Evolutionary conservation across 169 alveolate species (phyloP).

Genomic region (Eimeria zaria): DNA sequence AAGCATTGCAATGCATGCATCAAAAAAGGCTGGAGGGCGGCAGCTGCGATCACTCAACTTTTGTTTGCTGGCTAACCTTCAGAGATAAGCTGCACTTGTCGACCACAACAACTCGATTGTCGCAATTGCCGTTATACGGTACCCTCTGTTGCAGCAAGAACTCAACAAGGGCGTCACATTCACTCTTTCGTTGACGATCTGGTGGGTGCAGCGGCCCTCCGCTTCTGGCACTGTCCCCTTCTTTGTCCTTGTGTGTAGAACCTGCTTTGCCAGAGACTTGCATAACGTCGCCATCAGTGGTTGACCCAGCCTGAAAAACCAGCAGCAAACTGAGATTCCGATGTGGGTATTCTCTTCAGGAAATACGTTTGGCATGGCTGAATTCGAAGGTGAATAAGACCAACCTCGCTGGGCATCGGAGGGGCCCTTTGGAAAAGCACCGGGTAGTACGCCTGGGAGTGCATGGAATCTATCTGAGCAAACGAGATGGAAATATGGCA

Average conservation of each 20-base stretch:
- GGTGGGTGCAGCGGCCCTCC: not conserved
- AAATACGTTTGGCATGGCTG: not conserved
- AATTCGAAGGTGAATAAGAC: not conserved
- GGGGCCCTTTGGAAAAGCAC: slow-evolving; percentile 83
- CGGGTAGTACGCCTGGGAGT: slow-evolving; percentile 83
- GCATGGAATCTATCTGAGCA: slow-evolving; percentile 80
- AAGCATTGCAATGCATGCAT: not conserved
- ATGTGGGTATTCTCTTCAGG: not conserved
- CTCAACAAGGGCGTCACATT: slow-evolving; percentile 21
- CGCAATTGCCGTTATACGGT: slow-evolving; percentile 4
- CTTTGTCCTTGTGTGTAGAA: not conserved
- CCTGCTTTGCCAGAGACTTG: slow-evolving; percentile 16
- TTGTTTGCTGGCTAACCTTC: slow-evolving; percentile 1
- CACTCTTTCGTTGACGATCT: not conserved
- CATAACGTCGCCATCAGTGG: not conserved
- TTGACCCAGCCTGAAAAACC: slow-evolving; percentile 6
- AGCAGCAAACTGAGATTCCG: not conserved
- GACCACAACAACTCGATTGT: slow-evolving; percentile 48
- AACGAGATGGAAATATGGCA: not conserved
- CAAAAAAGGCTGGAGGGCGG: not conserved
- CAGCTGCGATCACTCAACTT: not conserved
- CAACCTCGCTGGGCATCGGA: slow-evolving; percentile 66
- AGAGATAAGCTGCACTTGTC: slow-evolving; percentile 73
- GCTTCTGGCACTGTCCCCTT: not conserved
- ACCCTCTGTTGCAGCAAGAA: slow-evolving; percentile 67